A percentile compares a stretch with the other conserved stretches of the same genome.
Conservation (phyloP, 2,329 filamentous ascomycete genomes). For the Botrytis cinerea region DNA sequence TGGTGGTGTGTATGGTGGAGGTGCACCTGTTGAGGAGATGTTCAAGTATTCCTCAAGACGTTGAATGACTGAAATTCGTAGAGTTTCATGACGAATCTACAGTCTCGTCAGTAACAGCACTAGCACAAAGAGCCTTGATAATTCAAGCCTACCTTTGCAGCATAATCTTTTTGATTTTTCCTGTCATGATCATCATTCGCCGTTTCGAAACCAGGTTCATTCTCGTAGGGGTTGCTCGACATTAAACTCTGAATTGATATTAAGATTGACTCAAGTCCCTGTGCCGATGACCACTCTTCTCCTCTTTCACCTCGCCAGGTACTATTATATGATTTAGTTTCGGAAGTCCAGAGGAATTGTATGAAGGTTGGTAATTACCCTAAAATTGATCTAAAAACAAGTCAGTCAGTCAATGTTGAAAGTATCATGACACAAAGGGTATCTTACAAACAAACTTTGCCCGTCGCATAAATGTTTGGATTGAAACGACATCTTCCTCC, state of each 20-base stretch:
- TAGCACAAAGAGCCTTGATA: conserved; percentile 2
- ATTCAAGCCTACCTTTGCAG: conserved; percentile 65
- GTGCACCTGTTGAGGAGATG: conserved; percentile 55
- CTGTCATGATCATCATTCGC: conserved; percentile 68
- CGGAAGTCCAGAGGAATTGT: neutral
- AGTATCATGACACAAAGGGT: neutral
- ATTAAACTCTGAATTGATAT: conserved; percentile 96
- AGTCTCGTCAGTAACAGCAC: conserved; percentile 12
- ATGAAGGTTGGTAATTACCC: conserved; percentile 56
- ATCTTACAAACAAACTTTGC: conserved; percentile 87
- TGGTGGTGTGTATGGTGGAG: conserved; percentile 39
- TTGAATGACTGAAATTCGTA: conserved; percentile 83
- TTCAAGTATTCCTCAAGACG: conserved; percentile 78
- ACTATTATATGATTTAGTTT: conserved; percentile 49
- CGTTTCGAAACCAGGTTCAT: conserved; percentile 91
- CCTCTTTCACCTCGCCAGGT: conserved; percentile 91
- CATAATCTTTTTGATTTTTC: conserved; percentile 72
- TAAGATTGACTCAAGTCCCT: conserved; percentile 90
- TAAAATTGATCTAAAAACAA: conserved; percentile 71
- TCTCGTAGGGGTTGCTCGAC: conserved; percentile 91
- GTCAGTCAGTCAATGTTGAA: conserved; percentile 29
- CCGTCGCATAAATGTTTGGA: conserved; percentile 90
- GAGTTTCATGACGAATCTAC: conserved; percentile 86
- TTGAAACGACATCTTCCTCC: conserved; percentile 88
- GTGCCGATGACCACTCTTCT: conserved; percentile 95